Evolutionary conservation across 2,329 filamentous ascomycete species (phyloP), one percentile per base, ranked within the genome.

Genomic region (Fusarium avenaceum): DNA sequence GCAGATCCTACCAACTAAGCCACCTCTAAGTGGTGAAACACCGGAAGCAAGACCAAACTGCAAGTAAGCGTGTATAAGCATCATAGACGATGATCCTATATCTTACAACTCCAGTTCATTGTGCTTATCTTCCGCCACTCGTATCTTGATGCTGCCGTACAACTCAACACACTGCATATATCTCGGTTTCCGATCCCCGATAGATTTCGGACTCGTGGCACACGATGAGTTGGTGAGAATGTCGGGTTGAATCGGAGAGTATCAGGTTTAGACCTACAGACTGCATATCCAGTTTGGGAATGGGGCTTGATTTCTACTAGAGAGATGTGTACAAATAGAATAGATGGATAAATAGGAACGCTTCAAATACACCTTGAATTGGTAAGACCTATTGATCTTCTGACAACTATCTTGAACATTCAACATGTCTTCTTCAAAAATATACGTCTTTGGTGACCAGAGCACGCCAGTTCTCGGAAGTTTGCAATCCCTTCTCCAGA

Each of bases 401-500:
- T 30, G 47, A 48, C 51, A 48, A 32, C 32, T 14, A 28, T 19
- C 13, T 6, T 6, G 32, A 35, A 35, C 32, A 35, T n/a, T 39
- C 20, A 24, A 22, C 39, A 48, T 30, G n/a, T 39, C 43, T 14
- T 39, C 20, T 6, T n/a, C 32, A 24, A 32, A 54, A 24, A 30
- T 54, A 7, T 54, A 54, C 5, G 32, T 54, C 32, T 49, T 54
- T 54, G 51, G 43, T 13, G 51, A 54, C 4, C 51, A 54, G 5
- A 54, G 30, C 32, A 20, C 24, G 1, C 43, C 51, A 8, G 14
- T 48, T 39, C 43, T 54, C 28, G 51, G 47, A 4, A 39, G 39
- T 15, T 5, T 54, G 1, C 51, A 54, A 39, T 4, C 22, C 3
- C 51, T 54, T 30, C n/a, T 54, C 2, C 51, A n/a, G 2, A n/a